Conservation (phyloP, 495 filamentous ascomycete genomes). For the Friedmanniomyces endolithicus region DNA sequence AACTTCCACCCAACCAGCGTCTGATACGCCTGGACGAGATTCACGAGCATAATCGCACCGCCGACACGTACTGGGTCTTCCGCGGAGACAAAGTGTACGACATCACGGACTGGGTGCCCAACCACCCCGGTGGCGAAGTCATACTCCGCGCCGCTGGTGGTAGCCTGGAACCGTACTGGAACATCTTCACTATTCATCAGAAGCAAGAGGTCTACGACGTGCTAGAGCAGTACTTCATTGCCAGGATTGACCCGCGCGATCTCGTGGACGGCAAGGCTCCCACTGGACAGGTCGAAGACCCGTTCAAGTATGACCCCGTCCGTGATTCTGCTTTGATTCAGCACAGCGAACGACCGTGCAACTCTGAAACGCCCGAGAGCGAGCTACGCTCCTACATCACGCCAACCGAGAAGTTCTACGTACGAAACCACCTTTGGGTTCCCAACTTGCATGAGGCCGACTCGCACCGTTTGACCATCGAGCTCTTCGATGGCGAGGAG, state of each 20-base stretch:
- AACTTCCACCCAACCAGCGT: not conserved
- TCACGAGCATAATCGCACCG: constrained; percentile 36
- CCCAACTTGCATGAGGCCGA: constrained; percentile 35
- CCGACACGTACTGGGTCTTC: constrained; percentile 39
- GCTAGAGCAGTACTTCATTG: constrained; percentile 42
- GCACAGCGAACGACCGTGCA: constrained; percentile 41
- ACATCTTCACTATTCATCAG: constrained; percentile 51
- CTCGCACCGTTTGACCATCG: constrained; percentile 38
- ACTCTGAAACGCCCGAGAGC: constrained; percentile 42
- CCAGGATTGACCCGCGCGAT: constrained; percentile 39
- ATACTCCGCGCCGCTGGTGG: constrained; percentile 47
- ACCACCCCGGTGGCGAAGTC: constrained; percentile 49
- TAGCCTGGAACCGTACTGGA: constrained; percentile 48
- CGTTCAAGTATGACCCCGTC: constrained; percentile 40
- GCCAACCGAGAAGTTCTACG: constrained; percentile 44
- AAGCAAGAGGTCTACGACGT: constrained; percentile 45
- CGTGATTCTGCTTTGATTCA: constrained; percentile 37
- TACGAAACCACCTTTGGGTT: constrained; percentile 53
- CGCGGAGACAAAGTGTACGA: constrained; percentile 44
- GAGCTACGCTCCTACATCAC: constrained; percentile 35
- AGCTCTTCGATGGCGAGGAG: constrained; percentile 43
- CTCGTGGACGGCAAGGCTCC: constrained; percentile 38
- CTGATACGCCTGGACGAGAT: constrained; percentile 39
- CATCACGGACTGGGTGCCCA: constrained; percentile 46
- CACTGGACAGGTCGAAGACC: constrained; percentile 40